These are phyloP conservation scores for Fraxinus greggii DNA, from an alignment of 305 asterid species.

Conservation along the genomic window DNA sequence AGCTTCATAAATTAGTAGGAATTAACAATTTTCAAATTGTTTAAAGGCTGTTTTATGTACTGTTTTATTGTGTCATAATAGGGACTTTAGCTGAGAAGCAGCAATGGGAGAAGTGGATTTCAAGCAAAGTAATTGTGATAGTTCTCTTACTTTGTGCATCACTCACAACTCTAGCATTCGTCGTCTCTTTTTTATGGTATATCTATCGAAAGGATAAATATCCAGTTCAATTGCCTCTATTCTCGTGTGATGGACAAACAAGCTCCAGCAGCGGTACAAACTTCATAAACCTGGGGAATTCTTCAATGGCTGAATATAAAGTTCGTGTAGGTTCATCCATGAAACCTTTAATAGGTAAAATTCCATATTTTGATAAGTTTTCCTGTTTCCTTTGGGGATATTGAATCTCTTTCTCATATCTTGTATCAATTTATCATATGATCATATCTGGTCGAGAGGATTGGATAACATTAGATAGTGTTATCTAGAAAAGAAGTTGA, in stretches of 20 bases:
- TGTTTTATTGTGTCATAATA: conserved; percentile 27
- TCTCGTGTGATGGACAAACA: conserved; percentile 55
- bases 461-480: background rate
- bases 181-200: conserved; percentile 51
- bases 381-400: background rate
- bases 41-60: conserved; percentile 11
- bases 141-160: conserved; percentile 52
- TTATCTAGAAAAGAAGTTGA: background rate
- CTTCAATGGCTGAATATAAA: conserved; percentile 41
- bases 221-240: conserved; percentile 43
- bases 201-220: conserved; percentile 42
- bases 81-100: conserved; percentile 47
- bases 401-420: background rate
- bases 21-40: background rate
- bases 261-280: conserved; percentile 61
- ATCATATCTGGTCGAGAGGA: background rate
- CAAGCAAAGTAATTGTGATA: conserved; percentile 44
- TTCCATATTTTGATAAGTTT: background rate
- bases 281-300: conserved; percentile 52
- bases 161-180: conserved; percentile 49
- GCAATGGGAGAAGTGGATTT: conserved; percentile 51
- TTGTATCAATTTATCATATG: background rate
- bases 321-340: conserved; percentile 36
- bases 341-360: conserved; percentile 49
- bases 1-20: conserved; percentile 13